Percentiles rank a stretch among this genome's conserved stretches.
These are phyloP conservation scores for Mucor lusitanicus DNA, from an alignment of 371 early-diverging fungal genomes.

Conservation along the genomic window DNA sequence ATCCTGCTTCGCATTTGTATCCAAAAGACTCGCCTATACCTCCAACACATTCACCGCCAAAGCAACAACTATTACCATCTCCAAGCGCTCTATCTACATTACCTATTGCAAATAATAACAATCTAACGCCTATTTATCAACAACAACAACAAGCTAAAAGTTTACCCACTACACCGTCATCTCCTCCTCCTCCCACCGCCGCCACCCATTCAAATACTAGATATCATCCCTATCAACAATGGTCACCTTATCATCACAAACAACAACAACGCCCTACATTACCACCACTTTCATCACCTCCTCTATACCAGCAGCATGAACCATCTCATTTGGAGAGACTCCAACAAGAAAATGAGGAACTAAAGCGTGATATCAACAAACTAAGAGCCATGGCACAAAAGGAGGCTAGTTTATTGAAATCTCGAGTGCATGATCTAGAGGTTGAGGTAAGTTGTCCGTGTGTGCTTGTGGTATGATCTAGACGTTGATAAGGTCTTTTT, in stretches of 20 bases:
- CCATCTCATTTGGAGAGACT: conserved; percentile 10
- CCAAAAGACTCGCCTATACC: conserved; percentile 14
- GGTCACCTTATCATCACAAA: conserved; percentile 15
- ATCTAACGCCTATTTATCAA: conserved; percentile 19
- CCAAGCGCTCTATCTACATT: conserved; percentile 29
- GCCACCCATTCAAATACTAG: not conserved
- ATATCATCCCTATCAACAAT: conserved; percentile 19
- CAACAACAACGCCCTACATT: not conserved
- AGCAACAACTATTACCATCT: conserved; percentile 25
- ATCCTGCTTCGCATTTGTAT: conserved; percentile 26
- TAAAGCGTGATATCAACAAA: conserved; percentile 27
- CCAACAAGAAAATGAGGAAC: conserved; percentile 23
- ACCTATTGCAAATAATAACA: conserved; percentile 17
- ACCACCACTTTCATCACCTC: conserved; percentile 7
- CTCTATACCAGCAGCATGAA: conserved; percentile 10
- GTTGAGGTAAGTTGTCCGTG: conserved; percentile 26
- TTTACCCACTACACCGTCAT: conserved; percentile 24
- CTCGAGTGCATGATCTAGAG: conserved; percentile 34
- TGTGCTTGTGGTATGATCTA: not conserved
- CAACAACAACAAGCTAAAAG: conserved; percentile 15
- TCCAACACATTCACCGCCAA: conserved; percentile 12
- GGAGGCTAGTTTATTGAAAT: conserved; percentile 17
- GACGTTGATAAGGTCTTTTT: not conserved
- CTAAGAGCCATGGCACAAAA: conserved; percentile 21
- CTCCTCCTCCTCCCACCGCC: no score